These are phyloP conservation scores for Chrysanthemum seticuspe DNA, from an alignment of 129 eudicot species.

Conservation along the genomic window DNA sequence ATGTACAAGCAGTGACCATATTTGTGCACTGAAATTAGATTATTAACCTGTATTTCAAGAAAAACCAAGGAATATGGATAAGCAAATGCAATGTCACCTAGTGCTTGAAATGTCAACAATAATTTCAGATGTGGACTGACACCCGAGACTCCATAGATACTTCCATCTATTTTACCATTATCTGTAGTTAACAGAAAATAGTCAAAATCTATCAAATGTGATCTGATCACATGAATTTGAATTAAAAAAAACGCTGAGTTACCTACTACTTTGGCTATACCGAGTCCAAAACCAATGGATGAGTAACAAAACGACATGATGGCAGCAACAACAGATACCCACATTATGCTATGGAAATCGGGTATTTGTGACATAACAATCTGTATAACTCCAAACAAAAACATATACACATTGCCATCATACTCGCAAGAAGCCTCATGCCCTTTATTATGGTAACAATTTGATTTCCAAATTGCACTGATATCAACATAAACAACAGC, in stretches of 20 bases:
- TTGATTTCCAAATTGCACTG: slow-evolving; percentile 66
- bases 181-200: slow-evolving; percentile 31
- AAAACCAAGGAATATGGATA: slow-evolving; percentile 67
- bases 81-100: slow-evolving; percentile 89
- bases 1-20: too few species aligned
- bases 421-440: slow-evolving; percentile 43
- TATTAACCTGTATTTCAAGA: slow-evolving; percentile 69
- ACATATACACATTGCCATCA: slow-evolving; percentile 47
- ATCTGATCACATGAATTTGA: neutral
- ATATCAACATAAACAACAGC: slow-evolving; percentile 6
- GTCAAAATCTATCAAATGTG: neutral
- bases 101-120: slow-evolving; percentile 64
- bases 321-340: slow-evolving; percentile 72
- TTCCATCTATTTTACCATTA: slow-evolving; percentile 64
- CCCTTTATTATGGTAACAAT: slow-evolving; percentile 68
- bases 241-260: slow-evolving; percentile 3
- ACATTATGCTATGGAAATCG: slow-evolving; percentile 60
- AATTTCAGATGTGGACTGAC: slow-evolving; percentile 52
- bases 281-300: slow-evolving; percentile 66
- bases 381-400: slow-evolving; percentile 59
- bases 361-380: slow-evolving; percentile 69
- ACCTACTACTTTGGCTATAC: slow-evolving; percentile 58
- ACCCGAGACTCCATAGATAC: slow-evolving; percentile 60
- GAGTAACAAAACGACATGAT: slow-evolving; percentile 76
- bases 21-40: too few species aligned